Percentiles rank a stretch among this genome's conserved stretches.
These are phyloP conservation scores for Pelargonium nanum DNA, from an alignment of 345 rosid genomes.

Conservation along the genomic window DNA sequence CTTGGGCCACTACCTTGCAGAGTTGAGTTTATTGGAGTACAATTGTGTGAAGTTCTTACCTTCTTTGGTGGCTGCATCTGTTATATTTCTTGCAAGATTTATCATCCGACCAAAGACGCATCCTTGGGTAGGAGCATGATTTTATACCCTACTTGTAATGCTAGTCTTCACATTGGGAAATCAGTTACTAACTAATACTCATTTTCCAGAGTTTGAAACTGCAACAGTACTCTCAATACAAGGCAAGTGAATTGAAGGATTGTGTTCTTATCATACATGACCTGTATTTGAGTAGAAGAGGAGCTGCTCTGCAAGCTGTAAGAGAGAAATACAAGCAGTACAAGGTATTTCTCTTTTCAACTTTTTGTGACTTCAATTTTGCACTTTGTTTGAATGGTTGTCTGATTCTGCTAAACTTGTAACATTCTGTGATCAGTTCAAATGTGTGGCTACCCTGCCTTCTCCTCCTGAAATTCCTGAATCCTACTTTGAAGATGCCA, in stretches of 20 bases:
- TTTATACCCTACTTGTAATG: too few relatives aligned
- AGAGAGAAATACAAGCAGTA: slow-evolving; percentile 47
- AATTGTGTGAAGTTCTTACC: slow-evolving; percentile 47
- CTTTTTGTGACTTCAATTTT: too few relatives aligned
- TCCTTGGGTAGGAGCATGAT: slow-evolving; percentile 73
- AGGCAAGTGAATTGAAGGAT: slow-evolving; percentile 38
- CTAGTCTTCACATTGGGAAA: neutral
- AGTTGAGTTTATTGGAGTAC: slow-evolving; percentile 61
- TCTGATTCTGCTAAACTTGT: too few relatives aligned
- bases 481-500: slow-evolving; percentile 27
- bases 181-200: neutral
- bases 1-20: slow-evolving; percentile 52
- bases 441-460: slow-evolving; percentile 36
- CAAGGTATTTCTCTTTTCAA: slow-evolving; percentile 27
- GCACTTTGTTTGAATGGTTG: too few relatives aligned
- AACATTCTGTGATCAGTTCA: slow-evolving; percentile 30
- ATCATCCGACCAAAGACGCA: slow-evolving; percentile 28
- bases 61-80: slow-evolving; percentile 55
- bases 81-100: slow-evolving; percentile 46
- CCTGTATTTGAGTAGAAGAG: slow-evolving; percentile 35
- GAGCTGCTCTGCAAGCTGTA: slow-evolving; percentile 29
- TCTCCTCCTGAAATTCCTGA: slow-evolving; percentile 33
- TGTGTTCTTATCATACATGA: slow-evolving; percentile 42
- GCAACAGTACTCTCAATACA: slow-evolving; percentile 38
- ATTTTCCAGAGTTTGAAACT: slow-evolving; percentile 24